Conservation (phyloP, 116 monocot species). For the Cymodocea nodosa region DNA sequence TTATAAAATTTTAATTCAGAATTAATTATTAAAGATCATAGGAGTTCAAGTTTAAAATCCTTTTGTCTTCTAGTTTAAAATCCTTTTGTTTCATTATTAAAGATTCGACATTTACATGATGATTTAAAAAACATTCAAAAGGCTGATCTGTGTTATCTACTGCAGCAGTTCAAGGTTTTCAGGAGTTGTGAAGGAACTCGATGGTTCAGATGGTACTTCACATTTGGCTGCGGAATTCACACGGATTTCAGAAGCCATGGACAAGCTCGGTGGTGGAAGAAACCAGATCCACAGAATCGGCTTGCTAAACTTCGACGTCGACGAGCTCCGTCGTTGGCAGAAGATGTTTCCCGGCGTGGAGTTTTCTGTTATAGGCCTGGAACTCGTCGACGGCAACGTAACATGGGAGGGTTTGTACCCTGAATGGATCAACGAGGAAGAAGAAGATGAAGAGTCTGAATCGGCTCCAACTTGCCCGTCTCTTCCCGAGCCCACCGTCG, state of each 20-base stretch:
- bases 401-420: constrained; percentile 80
- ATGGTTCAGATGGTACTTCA: constrained; percentile 36
- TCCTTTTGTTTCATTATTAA: too few relatives aligned
- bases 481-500: constrained; percentile 37
- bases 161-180: constrained; percentile 35
- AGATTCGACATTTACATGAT: too few relatives aligned
- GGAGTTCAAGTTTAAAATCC: too few relatives aligned
- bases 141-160: not conserved
- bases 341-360: constrained; percentile 24
- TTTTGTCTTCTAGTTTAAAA: too few relatives aligned
- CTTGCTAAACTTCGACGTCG: constrained; percentile 60
- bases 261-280: constrained; percentile 8
- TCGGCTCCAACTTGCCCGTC: constrained; percentile 44
- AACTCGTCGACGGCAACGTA: constrained; percentile 26
- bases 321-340: constrained; percentile 46
- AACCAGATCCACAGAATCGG: constrained; percentile 24
- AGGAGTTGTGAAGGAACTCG: constrained; percentile 1
- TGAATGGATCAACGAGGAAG: constrained; percentile 95
- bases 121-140: not conserved
- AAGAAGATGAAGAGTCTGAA: constrained; percentile 25
- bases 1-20: too few relatives aligned
- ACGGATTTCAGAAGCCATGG: constrained; percentile 16
- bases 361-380: constrained; percentile 20
- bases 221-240: constrained; percentile 27
- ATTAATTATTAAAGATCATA: not conserved